Evolutionary conservation across 148 eudicot species (phyloP).

Genomic region (Rhododendron griersonianum): DNA sequence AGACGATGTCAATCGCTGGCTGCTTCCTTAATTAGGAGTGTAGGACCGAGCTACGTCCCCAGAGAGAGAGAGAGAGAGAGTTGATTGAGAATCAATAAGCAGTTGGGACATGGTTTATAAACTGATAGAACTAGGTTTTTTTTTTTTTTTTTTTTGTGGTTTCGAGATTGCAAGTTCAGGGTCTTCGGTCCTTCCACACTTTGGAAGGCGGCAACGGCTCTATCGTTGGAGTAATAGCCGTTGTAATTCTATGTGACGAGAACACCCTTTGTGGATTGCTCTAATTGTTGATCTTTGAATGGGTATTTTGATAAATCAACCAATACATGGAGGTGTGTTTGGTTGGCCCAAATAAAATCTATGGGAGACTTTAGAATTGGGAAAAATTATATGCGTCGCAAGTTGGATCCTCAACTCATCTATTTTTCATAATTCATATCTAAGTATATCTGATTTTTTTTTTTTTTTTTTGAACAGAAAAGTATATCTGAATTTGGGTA

Average conservation of each 20-base stretch:
- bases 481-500: neutral
- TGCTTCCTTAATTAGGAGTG: neutral
- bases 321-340: neutral
- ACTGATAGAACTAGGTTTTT: constrained; percentile 1
- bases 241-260: constrained; percentile 15
- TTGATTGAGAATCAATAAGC: neutral
- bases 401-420: too few species aligned
- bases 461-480: too few species aligned
- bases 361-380: neutral
- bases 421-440: too few species aligned
- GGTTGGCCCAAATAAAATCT: neutral
- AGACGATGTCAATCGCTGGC: neutral
- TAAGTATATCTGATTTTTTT: neutral
- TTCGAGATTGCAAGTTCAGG: neutral
- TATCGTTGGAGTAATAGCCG: constrained; percentile 14
- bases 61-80: constrained; percentile 1
- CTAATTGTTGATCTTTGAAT: neutral
- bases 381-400: neutral
- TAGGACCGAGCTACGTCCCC: neutral
- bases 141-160: neutral
- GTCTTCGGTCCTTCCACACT: neutral
- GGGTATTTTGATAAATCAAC: neutral
- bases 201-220: constrained; percentile 19
- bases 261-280: neutral
- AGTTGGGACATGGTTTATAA: neutral